Percentiles rank a stretch among this genome's conserved stretches.
phyloP scores from a whole-genome alignment of 208 protist genomes.

The Acanthamoeba lenticulata region DNA sequence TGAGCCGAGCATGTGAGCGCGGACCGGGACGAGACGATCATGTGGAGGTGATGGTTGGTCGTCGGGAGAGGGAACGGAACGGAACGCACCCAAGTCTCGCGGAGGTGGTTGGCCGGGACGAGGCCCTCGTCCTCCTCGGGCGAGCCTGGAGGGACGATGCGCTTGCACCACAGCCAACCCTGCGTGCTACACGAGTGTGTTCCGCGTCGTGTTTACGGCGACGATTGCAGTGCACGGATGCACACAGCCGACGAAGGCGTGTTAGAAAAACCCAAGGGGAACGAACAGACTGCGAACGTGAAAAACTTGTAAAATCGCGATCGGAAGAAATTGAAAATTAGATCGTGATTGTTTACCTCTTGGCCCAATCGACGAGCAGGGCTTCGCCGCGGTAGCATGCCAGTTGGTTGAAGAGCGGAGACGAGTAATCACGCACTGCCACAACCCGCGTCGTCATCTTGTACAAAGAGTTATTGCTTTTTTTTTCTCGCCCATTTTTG shows the following conservation, averaged over 20 bases:
- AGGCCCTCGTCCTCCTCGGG: constrained; percentile 12
- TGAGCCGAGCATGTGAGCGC: no score
- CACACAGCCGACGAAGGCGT: neutral
- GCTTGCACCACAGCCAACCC: constrained; percentile 38
- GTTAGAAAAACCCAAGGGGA: neutral
- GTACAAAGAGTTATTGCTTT: neutral
- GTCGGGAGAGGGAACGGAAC: no score
- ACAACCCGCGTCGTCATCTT: constrained; percentile 22
- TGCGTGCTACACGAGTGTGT: constrained; percentile 43
- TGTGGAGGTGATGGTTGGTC: no score
- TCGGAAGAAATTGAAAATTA: no score
- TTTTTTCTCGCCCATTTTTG: neutral
- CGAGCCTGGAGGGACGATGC: neutral
- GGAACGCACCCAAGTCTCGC: constrained; percentile 25
- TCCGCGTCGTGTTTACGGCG: neutral
- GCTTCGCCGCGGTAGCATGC: constrained; percentile 6
- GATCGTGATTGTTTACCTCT: no score
- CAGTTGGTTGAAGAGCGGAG: constrained; percentile 55
- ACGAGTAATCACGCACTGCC: neutral
- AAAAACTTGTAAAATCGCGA: no score
- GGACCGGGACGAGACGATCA: no score
- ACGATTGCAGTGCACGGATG: no score
- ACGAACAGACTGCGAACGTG: neutral
- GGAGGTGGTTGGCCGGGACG: constrained; percentile 44
- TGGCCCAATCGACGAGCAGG: constrained; percentile 29